phyloP scores from a whole-genome alignment of 805 yeast species.

The Saccharomyces jurei region DNA sequence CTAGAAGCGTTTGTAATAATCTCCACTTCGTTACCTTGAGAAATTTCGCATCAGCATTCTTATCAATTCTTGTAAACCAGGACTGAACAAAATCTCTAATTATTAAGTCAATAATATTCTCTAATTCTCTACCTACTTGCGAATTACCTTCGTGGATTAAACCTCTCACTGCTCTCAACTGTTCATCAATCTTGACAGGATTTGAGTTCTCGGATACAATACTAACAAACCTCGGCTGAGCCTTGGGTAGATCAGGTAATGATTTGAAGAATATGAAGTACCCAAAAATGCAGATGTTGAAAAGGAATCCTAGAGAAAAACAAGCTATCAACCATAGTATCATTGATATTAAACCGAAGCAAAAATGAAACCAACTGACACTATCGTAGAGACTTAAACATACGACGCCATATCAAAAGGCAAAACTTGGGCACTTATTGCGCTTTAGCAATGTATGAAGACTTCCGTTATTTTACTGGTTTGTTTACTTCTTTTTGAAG shows the following conservation, averaged over 20 bases:
- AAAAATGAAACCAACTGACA: neutral
- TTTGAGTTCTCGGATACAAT: neutral
- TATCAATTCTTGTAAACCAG: slow-evolving; percentile 46
- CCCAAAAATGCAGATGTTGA: neutral
- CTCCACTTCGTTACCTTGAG: slow-evolving; percentile 32
- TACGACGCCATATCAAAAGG: neutral
- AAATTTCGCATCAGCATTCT: slow-evolving; percentile 27
- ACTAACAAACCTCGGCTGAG: neutral
- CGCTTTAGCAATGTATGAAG: neutral
- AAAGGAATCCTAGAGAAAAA: neutral
- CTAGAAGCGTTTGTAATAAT: slow-evolving; percentile 38
- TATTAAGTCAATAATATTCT: slow-evolving; percentile 39
- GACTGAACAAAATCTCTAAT: slow-evolving; percentile 44
- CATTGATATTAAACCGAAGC: neutral
- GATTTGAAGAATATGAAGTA: neutral
- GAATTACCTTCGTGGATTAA: slow-evolving; percentile 7
- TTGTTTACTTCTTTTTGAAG: neutral
- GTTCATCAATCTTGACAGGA: neutral
- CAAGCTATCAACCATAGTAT: neutral
- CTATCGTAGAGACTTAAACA: neutral
- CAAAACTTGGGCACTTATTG: neutral
- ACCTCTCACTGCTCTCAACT: neutral
- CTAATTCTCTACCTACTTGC: slow-evolving; percentile 35
- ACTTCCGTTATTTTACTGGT: neutral
- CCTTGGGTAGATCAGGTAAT: neutral